phyloP scores from a whole-genome alignment of 192 early-diverging fungal genomes.

The Backusella sp. region DNA sequence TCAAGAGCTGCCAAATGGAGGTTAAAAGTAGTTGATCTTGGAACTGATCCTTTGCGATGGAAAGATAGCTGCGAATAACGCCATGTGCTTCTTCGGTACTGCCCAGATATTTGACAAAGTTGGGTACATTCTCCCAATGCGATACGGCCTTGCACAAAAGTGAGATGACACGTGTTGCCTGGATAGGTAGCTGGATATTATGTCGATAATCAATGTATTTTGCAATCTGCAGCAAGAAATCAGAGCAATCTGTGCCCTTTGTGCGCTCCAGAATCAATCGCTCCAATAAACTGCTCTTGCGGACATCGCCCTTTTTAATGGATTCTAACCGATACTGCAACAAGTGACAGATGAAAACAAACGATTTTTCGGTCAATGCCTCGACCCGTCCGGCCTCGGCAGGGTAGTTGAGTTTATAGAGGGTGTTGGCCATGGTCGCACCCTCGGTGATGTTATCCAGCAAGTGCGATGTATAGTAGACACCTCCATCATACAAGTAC shows the following conservation, averaged over 20 bases:
- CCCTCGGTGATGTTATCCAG: slow-evolving; percentile 43
- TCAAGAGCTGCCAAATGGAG: slow-evolving; percentile 49
- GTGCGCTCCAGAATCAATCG: slow-evolving; percentile 43
- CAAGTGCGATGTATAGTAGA: slow-evolving; percentile 44
- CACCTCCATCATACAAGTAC: slow-evolving; percentile 50
- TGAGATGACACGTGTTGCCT: slow-evolving; percentile 43
- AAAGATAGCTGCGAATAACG: slow-evolving; percentile 26
- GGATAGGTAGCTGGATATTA: slow-evolving; percentile 28
- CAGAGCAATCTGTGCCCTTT: slow-evolving; percentile 31
- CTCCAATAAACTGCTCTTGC: slow-evolving; percentile 39
- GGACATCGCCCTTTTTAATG: background rate
- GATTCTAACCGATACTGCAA: slow-evolving; percentile 28
- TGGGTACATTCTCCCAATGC: slow-evolving; percentile 37
- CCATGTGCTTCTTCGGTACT: slow-evolving; percentile 40
- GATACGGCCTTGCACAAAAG: slow-evolving; percentile 39
- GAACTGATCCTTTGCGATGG: slow-evolving; percentile 16
- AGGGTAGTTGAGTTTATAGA: slow-evolving; percentile 21
- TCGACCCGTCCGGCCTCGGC: slow-evolving; percentile 24
- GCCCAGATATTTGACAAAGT: slow-evolving; percentile 50
- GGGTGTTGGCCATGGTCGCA: slow-evolving; percentile 33
- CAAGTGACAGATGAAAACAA: slow-evolving; percentile 40
- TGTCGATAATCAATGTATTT: slow-evolving; percentile 39
- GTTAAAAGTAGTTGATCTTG: slow-evolving; percentile 22
- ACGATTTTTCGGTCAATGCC: slow-evolving; percentile 35
- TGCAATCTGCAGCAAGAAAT: slow-evolving; percentile 38